Evolutionary conservation across 176 grass and related monocot species (phyloP), one percentile per base, ranked within the genome.

Genomic region (Saccharum spontaneum): DNA sequence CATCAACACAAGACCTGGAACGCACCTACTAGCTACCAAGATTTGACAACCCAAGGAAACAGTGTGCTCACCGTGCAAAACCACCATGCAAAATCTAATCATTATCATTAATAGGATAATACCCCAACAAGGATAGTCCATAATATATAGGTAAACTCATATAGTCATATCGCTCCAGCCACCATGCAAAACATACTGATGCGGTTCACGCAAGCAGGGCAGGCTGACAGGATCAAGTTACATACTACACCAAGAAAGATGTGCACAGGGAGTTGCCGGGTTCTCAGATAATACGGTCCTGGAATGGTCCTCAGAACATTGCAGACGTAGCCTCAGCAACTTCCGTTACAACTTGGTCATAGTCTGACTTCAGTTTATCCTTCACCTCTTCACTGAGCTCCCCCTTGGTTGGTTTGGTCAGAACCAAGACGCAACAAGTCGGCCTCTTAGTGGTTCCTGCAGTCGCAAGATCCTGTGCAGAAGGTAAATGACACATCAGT

Each of bases 361-460:
- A 96, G 23, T 92, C 90, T n/a, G 81, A 78, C 84, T 95, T 79
- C 71, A 95, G 86, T 79, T 98, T 99, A 71, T 92, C 97, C 82
- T 92, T 92, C 59, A 94, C 88, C 46, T 96, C 97, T 33, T 80
- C 89, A 66, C 69, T 71, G 55, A 99, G 71, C 84, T 99, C 93
- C 8, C 97, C 97, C 79, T 99, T 99, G 41, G 43, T 68, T 64
- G 97, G 93, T 69, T 96, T 96, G 69, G 93, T 98, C 52, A 80
- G 48, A 50, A 98, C 88, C 80, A 95, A 75, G 5, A 96, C 90
- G 11, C 93, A 98, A 80, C 97, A 95, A 18, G 97, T 95, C 20
- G 97, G 97, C 67, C 91, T 94, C 90, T 94, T 95, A 10, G 97
- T 95, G 10, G 90, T 90, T 36, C 97, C 97, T 0, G 93, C 97